phyloP scores from a whole-genome alignment of 768 basidiomycete species.

The Rhizopogon roseolus region DNA sequence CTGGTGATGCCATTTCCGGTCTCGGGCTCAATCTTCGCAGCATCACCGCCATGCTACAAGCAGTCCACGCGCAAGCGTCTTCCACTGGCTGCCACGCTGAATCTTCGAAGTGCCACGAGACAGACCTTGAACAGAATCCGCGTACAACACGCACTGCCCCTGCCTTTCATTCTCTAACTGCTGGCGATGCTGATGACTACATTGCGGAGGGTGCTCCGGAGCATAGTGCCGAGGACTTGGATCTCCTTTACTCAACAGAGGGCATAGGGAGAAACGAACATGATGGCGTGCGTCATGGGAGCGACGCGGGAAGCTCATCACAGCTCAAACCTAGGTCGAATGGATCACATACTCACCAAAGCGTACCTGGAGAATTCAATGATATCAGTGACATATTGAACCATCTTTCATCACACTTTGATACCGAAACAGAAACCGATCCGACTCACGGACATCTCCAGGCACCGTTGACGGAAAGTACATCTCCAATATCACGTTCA shows the following conservation, averaged over 20 bases:
- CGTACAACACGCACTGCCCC: slow-evolving; percentile 63
- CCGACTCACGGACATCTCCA: slow-evolving; percentile 34
- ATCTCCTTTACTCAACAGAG: slow-evolving; percentile 48
- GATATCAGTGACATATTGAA: slow-evolving; percentile 76
- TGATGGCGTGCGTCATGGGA: slow-evolving; percentile 34
- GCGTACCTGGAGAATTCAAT: slow-evolving; percentile 54
- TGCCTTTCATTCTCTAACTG: slow-evolving; percentile 75
- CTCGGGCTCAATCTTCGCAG: slow-evolving; percentile 57
- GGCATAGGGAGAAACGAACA: slow-evolving; percentile 15
- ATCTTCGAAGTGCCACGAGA: slow-evolving; percentile 42
- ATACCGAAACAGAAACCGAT: slow-evolving; percentile 44
- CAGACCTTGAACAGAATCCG: slow-evolving; percentile 41
- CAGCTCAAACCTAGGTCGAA: slow-evolving; percentile 15
- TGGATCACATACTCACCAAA: slow-evolving; percentile 37
- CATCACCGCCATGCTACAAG: slow-evolving; percentile 77
- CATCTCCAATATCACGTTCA: slow-evolving; percentile 28
- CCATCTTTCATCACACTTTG: slow-evolving; percentile 69
- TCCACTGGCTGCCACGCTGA: slow-evolving; percentile 44
- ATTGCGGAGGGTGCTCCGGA: slow-evolving; percentile 18
- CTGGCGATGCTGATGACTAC: slow-evolving; percentile 30
- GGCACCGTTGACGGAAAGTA: slow-evolving; percentile 26
- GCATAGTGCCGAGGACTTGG: slow-evolving; percentile 44
- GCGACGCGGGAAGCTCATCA: slow-evolving; percentile 35
- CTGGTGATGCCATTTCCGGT: slow-evolving; percentile 21
- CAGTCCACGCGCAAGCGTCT: slow-evolving; percentile 60